phyloP scores from a whole-genome alignment of 2,329 filamentous ascomycete genomes.

The Biscogniauxia marginata region DNA sequence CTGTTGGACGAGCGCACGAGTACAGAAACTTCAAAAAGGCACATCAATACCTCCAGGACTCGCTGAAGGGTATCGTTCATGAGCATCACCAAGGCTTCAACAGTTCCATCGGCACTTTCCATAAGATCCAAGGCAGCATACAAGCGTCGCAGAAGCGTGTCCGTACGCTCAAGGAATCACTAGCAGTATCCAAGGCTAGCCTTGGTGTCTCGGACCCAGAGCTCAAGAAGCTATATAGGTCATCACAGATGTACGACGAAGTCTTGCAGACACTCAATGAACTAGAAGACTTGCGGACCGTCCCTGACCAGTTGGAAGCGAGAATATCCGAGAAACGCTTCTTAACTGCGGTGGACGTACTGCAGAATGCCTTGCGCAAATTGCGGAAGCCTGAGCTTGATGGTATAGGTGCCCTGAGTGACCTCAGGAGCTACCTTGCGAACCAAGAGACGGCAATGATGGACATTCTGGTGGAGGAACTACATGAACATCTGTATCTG shows the following conservation, averaged over 20 bases:
- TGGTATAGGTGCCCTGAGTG: constrained; percentile 82
- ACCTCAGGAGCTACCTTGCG: constrained; percentile 81
- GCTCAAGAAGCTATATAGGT: constrained; percentile 81
- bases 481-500: constrained; percentile 95
- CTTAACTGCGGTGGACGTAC: constrained; percentile 83
- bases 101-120: constrained; percentile 96
- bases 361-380: constrained; percentile 82
- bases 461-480: constrained; percentile 94
- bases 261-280: constrained; percentile 80
- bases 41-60: constrained; percentile 85
- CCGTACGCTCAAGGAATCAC: constrained; percentile 76
- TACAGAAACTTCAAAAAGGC: constrained; percentile 82
- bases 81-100: constrained; percentile 99
- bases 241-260: constrained; percentile 87
- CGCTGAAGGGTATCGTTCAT: constrained; percentile 92
- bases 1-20: constrained; percentile 85
- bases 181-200: constrained; percentile 75
- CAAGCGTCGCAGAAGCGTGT: constrained; percentile 85
- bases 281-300: constrained; percentile 81
- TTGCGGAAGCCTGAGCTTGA: constrained; percentile 87
- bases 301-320: constrained; percentile 91
- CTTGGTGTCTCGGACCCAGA: constrained; percentile 86
- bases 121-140: constrained; percentile 95
- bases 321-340: constrained; percentile 97
- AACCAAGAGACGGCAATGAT: constrained; percentile 92